phyloP scores from a whole-genome alignment of 805 yeast species.

The Starmera dryadoides region DNA sequence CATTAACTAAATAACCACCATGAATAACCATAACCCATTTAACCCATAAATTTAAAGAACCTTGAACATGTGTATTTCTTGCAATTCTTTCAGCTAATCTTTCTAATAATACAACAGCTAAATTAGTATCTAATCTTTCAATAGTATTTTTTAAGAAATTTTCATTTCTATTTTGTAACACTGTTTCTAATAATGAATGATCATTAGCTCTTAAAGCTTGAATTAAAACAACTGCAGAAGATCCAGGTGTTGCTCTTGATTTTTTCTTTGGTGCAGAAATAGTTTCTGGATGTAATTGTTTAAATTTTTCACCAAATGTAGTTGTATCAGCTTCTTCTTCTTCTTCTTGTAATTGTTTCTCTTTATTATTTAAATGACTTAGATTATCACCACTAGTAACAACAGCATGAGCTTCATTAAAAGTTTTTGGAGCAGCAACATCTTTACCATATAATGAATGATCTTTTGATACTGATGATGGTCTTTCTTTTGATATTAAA shows the following conservation, averaged over 20 bases:
- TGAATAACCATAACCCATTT: slow-evolving; percentile 80
- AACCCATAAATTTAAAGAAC: slow-evolving; percentile 63
- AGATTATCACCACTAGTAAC: slow-evolving; percentile 60
- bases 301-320: slow-evolving; percentile 48
- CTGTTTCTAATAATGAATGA: slow-evolving; percentile 77
- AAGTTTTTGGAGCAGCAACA: slow-evolving; percentile 44
- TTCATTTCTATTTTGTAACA: slow-evolving; percentile 49
- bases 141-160: slow-evolving; percentile 47
- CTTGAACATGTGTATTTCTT: slow-evolving; percentile 46
- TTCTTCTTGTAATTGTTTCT: slow-evolving; percentile 31
- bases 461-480: slow-evolving; percentile 32
- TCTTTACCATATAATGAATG: slow-evolving; percentile 36
- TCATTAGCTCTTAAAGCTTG: slow-evolving; percentile 89
- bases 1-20: slow-evolving; percentile 55
- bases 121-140: slow-evolving; percentile 44
- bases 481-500: slow-evolving; percentile 31
- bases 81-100: slow-evolving; percentile 54
- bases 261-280: slow-evolving; percentile 25
- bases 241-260: slow-evolving; percentile 58
- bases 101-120: slow-evolving; percentile 52
- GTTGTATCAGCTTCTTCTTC: slow-evolving; percentile 31
- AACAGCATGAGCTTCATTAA: slow-evolving; percentile 54
- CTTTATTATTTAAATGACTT: slow-evolving; percentile 43
- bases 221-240: slow-evolving; percentile 74
- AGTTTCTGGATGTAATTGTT: slow-evolving; percentile 22